These are phyloP conservation scores for Brassica nigra DNA, from an alignment of 345 rosid species.

Conservation along the genomic window DNA sequence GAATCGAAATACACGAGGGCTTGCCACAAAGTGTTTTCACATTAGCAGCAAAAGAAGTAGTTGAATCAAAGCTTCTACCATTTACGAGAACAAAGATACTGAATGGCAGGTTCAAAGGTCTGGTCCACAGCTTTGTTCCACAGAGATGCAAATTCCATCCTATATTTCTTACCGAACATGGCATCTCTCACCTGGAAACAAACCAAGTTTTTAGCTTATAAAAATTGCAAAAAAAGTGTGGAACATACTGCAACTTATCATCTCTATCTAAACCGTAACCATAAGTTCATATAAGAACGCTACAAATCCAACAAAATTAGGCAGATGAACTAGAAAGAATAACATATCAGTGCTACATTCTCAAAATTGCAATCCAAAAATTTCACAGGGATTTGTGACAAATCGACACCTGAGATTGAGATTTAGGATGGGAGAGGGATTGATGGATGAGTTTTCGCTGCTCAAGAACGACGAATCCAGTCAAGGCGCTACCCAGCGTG, in stretches of 20 bases:
- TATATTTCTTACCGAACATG: conserved; percentile 59
- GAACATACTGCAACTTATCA: too few species aligned
- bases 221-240: not conserved
- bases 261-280: too few species aligned
- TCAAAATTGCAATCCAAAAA: too few species aligned
- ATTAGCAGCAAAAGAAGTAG: conserved; percentile 4
- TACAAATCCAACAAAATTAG: too few species aligned
- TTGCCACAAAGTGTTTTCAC: not conserved
- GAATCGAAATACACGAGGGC: not conserved
- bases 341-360: too few species aligned
- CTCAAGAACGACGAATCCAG: conserved; percentile 62
- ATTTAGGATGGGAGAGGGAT: conserved; percentile 48
- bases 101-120: conserved; percentile 66
- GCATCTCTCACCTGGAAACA: conserved; percentile 54
- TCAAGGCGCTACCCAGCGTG: conserved; percentile 59
- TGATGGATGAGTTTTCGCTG: conserved; percentile 66
- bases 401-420: conserved; percentile 22
- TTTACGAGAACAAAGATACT: conserved; percentile 63
- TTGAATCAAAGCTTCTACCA: conserved; percentile 44
- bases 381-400: conserved; percentile 25
- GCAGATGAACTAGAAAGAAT: too few species aligned
- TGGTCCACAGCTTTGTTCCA: conserved; percentile 90
- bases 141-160: conserved; percentile 54
- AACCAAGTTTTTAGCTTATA: not conserved
- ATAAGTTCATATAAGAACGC: too few species aligned